Evolutionary conservation across 2,329 filamentous ascomycete genomes (phyloP), one percentile per base, ranked within the genome.

Genomic region (Laburnicola sp.): DNA sequence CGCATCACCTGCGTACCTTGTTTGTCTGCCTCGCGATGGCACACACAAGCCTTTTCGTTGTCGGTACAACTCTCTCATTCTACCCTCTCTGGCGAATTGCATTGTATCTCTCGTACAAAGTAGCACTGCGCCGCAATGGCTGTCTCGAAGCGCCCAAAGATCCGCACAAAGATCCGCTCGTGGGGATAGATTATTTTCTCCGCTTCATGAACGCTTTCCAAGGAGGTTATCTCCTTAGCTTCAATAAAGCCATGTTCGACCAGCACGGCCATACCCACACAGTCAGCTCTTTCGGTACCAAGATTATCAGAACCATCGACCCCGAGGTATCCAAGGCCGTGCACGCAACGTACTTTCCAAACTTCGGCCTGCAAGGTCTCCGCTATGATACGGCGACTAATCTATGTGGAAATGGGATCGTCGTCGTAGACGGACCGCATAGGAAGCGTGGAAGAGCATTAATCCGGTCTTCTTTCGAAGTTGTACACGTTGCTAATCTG

Each of bases 141-240:
- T 51, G 48, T 54, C 43, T 44, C 32, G 50, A 54, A 9, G 52
- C 57, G 16, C 54, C 54, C 9, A 38, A 2, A n/a, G 62, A 62
- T 37, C 53, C 39, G 9, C 57, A 62, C 46, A 59, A 53, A 41
- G 60, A 64, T 28, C 57, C 57, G 3, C 39, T 64, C 11, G 45
- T 60, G 21, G 60, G 59, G 2, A 28, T 60, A 26, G 60, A 64
- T 44, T 47, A 54, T 16, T 59, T 64, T 37, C 44, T 58, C n/a
- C 22, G 37, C 3, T 54, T 49, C 38, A 59, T 56, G 39, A 51
- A 54, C 16, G 45, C 54, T 3, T 55, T 60, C 27, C 43, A 61
- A 36, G 48, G 37, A 21, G 45, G 50, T 21, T 26, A 40, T n/a
- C 46, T 42, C 22, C 43, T 58, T 1, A 47, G 51, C 6, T 47